Evolutionary conservation across 352 stramenopile species (phyloP).

Genomic region (Pilasporangium apinafurcum): DNA sequence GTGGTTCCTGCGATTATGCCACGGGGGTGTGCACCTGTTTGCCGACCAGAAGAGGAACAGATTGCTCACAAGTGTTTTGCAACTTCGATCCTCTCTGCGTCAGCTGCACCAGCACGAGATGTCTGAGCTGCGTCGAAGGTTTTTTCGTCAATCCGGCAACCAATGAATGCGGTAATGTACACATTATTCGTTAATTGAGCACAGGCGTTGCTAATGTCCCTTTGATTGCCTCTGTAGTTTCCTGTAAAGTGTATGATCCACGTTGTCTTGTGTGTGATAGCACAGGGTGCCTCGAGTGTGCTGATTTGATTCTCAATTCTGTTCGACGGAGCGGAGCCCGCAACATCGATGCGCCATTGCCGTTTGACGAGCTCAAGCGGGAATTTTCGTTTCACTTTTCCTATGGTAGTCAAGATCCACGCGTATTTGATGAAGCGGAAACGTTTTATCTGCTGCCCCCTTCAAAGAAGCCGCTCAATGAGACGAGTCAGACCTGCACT

Average conservation of each 20-base stretch:
- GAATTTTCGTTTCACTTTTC: constrained; percentile 88
- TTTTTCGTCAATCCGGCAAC: constrained; percentile 76
- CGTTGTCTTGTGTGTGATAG: constrained; percentile 87
- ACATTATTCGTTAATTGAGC: not conserved
- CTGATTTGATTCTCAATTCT: constrained; percentile 88
- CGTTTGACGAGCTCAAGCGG: constrained; percentile 82
- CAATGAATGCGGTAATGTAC: constrained; percentile 65
- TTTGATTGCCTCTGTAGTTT: constrained; percentile 20
- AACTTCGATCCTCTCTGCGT: constrained; percentile 83
- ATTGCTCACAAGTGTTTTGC: constrained; percentile 76
- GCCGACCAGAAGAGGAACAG: constrained; percentile 52
- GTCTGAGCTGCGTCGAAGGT: constrained; percentile 79
- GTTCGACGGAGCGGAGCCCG: constrained; percentile 86
- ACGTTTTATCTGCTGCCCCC: constrained; percentile 45
- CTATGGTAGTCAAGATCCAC: constrained; percentile 86
- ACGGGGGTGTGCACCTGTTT: constrained; percentile 83
- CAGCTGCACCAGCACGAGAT: constrained; percentile 75
- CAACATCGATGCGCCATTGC: constrained; percentile 54
- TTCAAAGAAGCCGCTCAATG: constrained; percentile 30
- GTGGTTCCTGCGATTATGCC: constrained; percentile 84
- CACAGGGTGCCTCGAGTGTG: constrained; percentile 77
- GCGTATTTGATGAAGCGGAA: constrained; percentile 92
- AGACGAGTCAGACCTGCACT: constrained; percentile 39
- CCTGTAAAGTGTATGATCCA: constrained; percentile 86
- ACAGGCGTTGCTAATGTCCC: not conserved